phyloP scores from a whole-genome alignment of 257 asterid genomes.

The Verbascum thapsus region DNA sequence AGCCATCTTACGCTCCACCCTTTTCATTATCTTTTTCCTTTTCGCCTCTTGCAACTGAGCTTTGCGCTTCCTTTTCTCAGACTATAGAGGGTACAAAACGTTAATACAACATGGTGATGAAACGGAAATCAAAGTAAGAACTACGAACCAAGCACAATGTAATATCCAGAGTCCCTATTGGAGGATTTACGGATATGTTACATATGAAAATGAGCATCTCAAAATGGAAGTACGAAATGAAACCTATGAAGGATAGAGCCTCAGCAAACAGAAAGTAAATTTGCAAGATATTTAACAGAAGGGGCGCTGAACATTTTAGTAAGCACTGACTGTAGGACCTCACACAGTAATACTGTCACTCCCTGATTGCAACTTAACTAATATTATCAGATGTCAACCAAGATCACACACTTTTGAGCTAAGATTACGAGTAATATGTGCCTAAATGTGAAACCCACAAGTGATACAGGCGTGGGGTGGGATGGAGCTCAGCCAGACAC shows the following conservation, averaged over 20 bases:
- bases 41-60: constrained; percentile 77
- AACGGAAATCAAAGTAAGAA: background rate
- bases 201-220: constrained; percentile 16
- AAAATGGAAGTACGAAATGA: background rate
- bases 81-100: constrained; percentile 33
- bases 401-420: too few species aligned
- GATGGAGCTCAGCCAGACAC: too few species aligned
- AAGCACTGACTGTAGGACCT: background rate
- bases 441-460: too few species aligned
- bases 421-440: too few species aligned
- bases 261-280: background rate
- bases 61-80: constrained; percentile 81
- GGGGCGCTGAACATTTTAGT: background rate
- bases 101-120: constrained; percentile 15
- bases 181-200: background rate
- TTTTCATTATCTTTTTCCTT: constrained; percentile 59
- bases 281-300: background rate
- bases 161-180: background rate
- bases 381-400: too few species aligned
- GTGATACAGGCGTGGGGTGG: too few species aligned
- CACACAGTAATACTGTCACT: background rate
- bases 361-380: too few species aligned
- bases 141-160: background rate
- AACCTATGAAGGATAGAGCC: background rate
- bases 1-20: constrained; percentile 96